A percentile compares a stretch with the other conserved stretches of the same genome.
phyloP scores from a whole-genome alignment of 495 filamentous ascomycete species.

The Neurospora sp. region DNA sequence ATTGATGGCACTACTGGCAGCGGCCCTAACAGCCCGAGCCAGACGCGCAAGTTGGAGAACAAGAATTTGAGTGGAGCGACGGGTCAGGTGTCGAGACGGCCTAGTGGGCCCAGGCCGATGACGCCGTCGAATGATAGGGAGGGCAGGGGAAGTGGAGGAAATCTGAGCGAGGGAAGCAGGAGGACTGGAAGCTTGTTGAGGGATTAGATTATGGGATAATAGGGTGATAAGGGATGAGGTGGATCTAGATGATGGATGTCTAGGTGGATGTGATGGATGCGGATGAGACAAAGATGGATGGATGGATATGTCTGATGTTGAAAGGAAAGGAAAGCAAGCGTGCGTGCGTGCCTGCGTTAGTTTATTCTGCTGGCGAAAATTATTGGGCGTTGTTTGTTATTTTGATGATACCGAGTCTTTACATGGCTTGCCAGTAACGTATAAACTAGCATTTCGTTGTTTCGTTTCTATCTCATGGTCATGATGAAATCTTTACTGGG shows the following conservation, averaged over 20 bases:
- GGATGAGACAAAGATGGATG: neutral
- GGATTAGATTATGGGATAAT: neutral
- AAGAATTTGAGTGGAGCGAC: conserved; percentile 35
- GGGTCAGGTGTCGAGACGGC: conserved; percentile 30
- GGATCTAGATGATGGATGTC: neutral
- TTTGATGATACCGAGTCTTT: neutral
- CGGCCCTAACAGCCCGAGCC: conserved; percentile 3
- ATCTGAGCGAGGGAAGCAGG: conserved; percentile 14
- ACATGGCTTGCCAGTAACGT: neutral
- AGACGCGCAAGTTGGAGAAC: conserved; percentile 35
- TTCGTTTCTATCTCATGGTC: neutral
- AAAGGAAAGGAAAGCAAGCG: neutral
- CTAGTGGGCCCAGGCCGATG: conserved; percentile 44
- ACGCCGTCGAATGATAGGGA: conserved; percentile 30
- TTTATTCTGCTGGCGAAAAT: neutral
- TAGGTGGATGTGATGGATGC: neutral
- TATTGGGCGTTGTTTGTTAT: neutral
- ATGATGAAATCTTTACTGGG: neutral
- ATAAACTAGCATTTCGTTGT: neutral
- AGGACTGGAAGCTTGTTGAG: conserved; percentile 3
- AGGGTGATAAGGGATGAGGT: neutral
- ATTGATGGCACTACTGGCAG: conserved; percentile 18
- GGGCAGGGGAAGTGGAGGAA: conserved; percentile 4
- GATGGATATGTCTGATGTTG: neutral
- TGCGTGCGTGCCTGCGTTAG: neutral